Conservation (phyloP, 1,284 basidiomycete genomes). For the Pseudozyma pruni region DNA sequence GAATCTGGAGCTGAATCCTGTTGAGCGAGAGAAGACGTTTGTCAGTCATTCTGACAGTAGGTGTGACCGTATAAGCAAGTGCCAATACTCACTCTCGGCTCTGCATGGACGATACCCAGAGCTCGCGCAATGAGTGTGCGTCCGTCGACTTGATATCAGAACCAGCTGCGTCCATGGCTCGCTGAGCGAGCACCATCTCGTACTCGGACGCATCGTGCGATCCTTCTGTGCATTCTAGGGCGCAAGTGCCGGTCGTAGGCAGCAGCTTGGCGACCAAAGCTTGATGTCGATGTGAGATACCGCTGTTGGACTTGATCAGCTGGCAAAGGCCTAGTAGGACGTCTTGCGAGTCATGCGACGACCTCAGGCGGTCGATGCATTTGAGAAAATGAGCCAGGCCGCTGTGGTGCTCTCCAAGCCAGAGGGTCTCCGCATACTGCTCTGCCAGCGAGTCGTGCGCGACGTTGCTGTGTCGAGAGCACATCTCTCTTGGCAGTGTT, state of each 20-base stretch:
- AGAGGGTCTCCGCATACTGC: slow-evolving; percentile 32
- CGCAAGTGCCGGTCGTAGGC: not conserved
- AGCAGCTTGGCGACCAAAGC: slow-evolving; percentile 1
- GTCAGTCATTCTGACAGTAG: not conserved
- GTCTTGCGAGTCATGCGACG: slow-evolving; percentile 14
- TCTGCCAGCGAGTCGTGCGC: slow-evolving; percentile 1
- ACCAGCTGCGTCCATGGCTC: slow-evolving; percentile 2
- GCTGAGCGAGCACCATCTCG: slow-evolving; percentile 14
- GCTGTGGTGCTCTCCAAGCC: slow-evolving; percentile 47
- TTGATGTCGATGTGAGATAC: slow-evolving; percentile 22
- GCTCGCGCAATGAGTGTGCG: slow-evolving; percentile 3
- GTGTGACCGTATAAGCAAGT: not conserved
- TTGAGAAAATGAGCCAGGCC: slow-evolving; percentile 32
- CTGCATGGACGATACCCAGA: slow-evolving; percentile 37
- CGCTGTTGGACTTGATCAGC: slow-evolving; percentile 25
- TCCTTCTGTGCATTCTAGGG: not conserved
- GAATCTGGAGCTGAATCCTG: slow-evolving; percentile 46
- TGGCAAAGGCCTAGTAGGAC: slow-evolving; percentile 27
- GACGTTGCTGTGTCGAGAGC: not conserved
- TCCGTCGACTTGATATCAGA: not conserved
- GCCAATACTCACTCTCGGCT: slow-evolving; percentile 43
- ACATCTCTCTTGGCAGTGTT: not conserved
- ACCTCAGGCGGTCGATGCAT: slow-evolving; percentile 25
- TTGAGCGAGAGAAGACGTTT: not conserved
- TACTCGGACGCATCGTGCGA: slow-evolving; percentile 2